phyloP scores from a whole-genome alignment of 768 basidiomycete species.

The Russula emetica region DNA sequence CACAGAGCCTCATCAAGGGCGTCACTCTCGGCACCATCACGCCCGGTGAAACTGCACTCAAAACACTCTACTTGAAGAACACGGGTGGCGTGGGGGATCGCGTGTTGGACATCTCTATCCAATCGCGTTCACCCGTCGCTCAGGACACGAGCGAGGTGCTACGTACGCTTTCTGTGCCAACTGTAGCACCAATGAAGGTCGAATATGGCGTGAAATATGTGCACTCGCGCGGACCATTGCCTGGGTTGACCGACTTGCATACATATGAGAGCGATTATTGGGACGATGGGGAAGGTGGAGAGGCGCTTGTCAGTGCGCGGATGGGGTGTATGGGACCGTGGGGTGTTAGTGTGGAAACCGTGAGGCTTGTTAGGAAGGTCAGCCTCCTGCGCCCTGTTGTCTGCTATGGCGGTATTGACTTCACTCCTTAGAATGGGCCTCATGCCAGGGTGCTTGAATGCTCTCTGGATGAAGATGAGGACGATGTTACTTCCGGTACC shows the following conservation, averaged over 20 bases:
- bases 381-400: slow-evolving; percentile 23
- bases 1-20: slow-evolving; percentile 70
- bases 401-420: slow-evolving; percentile 7
- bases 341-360: slow-evolving; percentile 47
- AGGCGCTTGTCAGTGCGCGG: slow-evolving; percentile 52
- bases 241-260: slow-evolving; percentile 49
- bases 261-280: slow-evolving; percentile 52
- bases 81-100: slow-evolving; percentile 65
- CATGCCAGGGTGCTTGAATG: slow-evolving; percentile 49
- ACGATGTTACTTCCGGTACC: slow-evolving; percentile 45
- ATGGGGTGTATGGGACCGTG: slow-evolving; percentile 55
- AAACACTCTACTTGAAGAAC: slow-evolving; percentile 60
- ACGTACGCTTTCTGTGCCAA: slow-evolving; percentile 62
- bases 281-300: slow-evolving; percentile 49
- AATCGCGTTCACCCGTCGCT: slow-evolving; percentile 43
- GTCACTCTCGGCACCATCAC: slow-evolving; percentile 59
- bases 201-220: slow-evolving; percentile 53
- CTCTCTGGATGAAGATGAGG: slow-evolving; percentile 45
- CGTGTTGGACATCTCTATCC: slow-evolving; percentile 76
- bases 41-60: slow-evolving; percentile 53
- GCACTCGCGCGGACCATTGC: slow-evolving; percentile 40
- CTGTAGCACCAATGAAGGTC: slow-evolving; percentile 56
- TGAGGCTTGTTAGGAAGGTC: slow-evolving; percentile 50
- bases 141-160: slow-evolving; percentile 53
- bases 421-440: slow-evolving; percentile 38